Conservation (phyloP, 257 asterid genomes). For the Gentiana macrophylla region DNA sequence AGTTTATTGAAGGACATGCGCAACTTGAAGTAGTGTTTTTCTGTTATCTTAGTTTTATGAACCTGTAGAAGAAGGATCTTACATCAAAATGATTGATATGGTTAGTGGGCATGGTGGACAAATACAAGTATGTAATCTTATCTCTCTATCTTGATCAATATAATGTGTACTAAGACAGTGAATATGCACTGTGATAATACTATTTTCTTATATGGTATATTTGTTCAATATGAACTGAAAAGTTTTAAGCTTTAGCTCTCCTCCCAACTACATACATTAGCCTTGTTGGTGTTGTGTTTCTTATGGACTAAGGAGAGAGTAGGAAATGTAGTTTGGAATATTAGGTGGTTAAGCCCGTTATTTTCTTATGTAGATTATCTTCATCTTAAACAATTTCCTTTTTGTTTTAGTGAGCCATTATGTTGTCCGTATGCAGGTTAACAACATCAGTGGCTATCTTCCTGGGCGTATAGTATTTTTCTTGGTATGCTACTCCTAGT, state of each 20-base stretch:
- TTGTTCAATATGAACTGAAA: not conserved
- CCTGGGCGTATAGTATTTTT: slow-evolving; percentile 98
- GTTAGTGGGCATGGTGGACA: slow-evolving; percentile 98
- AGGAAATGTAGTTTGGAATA: too few relatives aligned
- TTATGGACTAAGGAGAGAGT: too few relatives aligned
- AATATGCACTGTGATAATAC: not conserved
- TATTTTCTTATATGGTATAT: not conserved
- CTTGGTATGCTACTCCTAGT: slow-evolving; percentile 50
- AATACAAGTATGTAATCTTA: slow-evolving; percentile 56
- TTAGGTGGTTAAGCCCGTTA: too few relatives aligned
- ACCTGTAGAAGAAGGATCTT: slow-evolving; percentile 98
- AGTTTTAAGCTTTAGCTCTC: not conserved
- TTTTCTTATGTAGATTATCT: too few relatives aligned
- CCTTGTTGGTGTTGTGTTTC: too few relatives aligned
- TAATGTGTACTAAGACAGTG: too few relatives aligned
- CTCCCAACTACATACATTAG: too few relatives aligned
- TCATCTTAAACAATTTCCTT: too few relatives aligned
- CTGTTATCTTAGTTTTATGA: slow-evolving; percentile 63
- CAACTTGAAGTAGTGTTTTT: slow-evolving; percentile 8
- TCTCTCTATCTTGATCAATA: not conserved
- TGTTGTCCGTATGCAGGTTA: slow-evolving; percentile 44
- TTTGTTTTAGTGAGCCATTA: not conserved
- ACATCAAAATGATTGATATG: slow-evolving; percentile 97
- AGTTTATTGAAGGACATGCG: too few relatives aligned
- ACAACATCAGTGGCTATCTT: slow-evolving; percentile 96